Base-by-base conservation (phyloP, 2,329 filamentous ascomycete genomes). In the Colletotrichum australisinense region DNA sequence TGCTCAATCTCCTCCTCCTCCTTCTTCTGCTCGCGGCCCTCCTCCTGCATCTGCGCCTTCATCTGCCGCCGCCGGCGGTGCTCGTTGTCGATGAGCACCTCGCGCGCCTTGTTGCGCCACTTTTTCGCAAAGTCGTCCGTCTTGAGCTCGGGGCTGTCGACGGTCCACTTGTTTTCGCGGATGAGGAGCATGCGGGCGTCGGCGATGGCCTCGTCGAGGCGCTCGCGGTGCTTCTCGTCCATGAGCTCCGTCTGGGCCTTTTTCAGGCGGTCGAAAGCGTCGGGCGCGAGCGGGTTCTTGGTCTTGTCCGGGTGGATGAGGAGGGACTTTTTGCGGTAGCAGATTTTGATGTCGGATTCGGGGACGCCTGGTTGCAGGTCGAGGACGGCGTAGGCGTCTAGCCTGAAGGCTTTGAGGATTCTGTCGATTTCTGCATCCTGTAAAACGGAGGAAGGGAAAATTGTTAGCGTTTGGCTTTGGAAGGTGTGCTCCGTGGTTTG, bases 271-370 rank as follows among this genome's bases (percentile, higher is more conserved):
- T 99, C 97, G 81, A 99, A 99, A 76, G 97, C 97, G 79, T 98
- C 97, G 4, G 97, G 96, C 0, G 97, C 97, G 62, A 88, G 90
- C 0, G 95, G 93, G 81, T 99, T 98, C 80, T 92, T 92, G 69
- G 97, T 98, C 84, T 99, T 99, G 87, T 99, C 97, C 7, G 97
- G 97, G 86, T 99, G 97, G 86, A 99, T 98, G 62, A 99, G 92
- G 70, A 99, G 92, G n/a, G 97, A 99, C 84, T 98, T 98, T 79
- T 95, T 95, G 87, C 97, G 95, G 86, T 98, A 99, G 77, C 91
- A 90, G 78, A 93, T 87, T 85, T 98, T 98, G 88, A 99, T 98
- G 85, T 98, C 97, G 73, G 94, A 95, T 78, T 98, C 96, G 69
- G 97, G 92, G 24, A 98, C 95, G 80, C 97, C 97, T 4, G 97